These are phyloP conservation scores for Oryza rufipogon DNA, from an alignment of 176 grass and related monocot species.

Conservation along the genomic window DNA sequence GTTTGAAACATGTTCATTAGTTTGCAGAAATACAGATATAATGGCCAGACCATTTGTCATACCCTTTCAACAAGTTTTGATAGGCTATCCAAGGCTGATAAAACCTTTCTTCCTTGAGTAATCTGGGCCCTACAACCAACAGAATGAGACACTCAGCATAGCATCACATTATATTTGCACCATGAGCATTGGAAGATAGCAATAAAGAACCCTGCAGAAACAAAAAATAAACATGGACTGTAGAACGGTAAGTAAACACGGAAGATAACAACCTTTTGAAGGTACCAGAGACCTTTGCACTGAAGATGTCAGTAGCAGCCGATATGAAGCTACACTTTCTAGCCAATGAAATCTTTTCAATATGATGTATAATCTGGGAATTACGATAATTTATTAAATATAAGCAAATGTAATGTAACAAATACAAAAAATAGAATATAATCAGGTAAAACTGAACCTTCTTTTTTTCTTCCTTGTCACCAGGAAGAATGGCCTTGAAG, in stretches of 20 bases:
- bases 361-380: constrained; percentile 75
- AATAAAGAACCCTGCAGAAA: constrained; percentile 10
- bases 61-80: constrained; percentile 94
- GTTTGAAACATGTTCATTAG: background rate
- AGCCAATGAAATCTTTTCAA: constrained; percentile 86
- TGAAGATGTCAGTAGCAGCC: constrained; percentile 83
- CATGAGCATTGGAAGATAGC: constrained; percentile 20
- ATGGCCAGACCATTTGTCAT: constrained; percentile 34
- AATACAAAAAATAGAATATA: constrained; percentile 12
- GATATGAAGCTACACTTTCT: constrained; percentile 81
- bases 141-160: constrained; percentile 46
- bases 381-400: constrained; percentile 34
- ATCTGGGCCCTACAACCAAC: constrained; percentile 72
- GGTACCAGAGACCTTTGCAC: constrained; percentile 93
- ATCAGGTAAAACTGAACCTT: constrained; percentile 55
- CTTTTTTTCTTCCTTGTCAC: constrained; percentile 92
- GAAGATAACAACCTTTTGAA: constrained; percentile 83
- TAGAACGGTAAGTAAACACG: constrained; percentile 32
- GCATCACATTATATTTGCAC: background rate
- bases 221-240: background rate
- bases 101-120: constrained; percentile 91
- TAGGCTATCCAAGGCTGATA: constrained; percentile 72
- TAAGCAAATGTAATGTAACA: constrained; percentile 9
- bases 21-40: constrained; percentile 25
- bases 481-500: constrained; percentile 84